Evolutionary conservation across 2,329 filamentous ascomycete genomes (phyloP).

Genomic region (Sporothrix variecibatus): DNA sequence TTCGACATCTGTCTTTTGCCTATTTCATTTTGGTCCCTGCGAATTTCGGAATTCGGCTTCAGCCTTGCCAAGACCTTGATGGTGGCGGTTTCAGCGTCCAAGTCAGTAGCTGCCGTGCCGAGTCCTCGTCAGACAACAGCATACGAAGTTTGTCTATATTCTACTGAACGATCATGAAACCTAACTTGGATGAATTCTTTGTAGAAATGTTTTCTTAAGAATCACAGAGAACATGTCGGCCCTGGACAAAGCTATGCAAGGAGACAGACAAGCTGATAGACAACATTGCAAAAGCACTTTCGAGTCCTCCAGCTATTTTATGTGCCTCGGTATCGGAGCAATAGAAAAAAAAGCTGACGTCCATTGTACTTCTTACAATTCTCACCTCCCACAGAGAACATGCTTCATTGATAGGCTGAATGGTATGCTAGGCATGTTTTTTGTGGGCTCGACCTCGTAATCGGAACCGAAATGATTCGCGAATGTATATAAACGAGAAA

Average conservation of each 20-base stretch:
- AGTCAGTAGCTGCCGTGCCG: neutral
- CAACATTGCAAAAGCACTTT: neutral
- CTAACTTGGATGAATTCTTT: no score
- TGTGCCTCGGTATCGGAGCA: neutral
- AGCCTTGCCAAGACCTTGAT: neutral
- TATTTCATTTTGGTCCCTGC: neutral
- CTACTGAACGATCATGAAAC: no score
- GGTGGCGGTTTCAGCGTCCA: neutral
- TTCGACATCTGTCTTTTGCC: neutral
- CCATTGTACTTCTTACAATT: no score
- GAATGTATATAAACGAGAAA: no score
- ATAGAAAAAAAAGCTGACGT: neutral
- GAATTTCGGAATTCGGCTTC: neutral
- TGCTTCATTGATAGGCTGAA: neutral
- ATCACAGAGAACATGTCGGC: no score
- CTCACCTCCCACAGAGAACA: neutral
- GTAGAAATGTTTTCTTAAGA: no score
- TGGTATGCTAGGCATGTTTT: neutral
- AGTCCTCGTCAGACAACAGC: neutral
- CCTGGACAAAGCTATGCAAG: no score
- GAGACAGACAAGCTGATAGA: no score
- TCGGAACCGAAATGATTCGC: no score
- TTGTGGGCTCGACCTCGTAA: no score
- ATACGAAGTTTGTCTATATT: no score
- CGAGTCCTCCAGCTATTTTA: no score